Evolutionary conservation across 2,329 filamentous ascomycete genomes (phyloP).

Genomic region (Botrytis fragariae): DNA sequence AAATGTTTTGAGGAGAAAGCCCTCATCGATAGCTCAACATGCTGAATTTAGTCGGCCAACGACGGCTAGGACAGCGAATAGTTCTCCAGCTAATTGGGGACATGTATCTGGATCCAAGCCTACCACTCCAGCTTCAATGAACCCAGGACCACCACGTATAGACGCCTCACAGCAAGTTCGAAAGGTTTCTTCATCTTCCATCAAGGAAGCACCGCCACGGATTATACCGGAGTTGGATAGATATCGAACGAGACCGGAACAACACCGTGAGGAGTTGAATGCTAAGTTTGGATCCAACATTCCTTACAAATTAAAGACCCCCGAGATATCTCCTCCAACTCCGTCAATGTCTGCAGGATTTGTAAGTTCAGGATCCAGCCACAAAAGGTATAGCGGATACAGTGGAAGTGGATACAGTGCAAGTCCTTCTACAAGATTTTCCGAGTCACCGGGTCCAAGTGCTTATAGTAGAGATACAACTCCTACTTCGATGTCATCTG

Average conservation of each 20-base stretch:
- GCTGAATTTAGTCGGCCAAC: conserved; percentile 24
- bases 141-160: not conserved
- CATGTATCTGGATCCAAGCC: conserved; percentile 24
- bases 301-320: conserved; percentile 58
- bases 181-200: conserved; percentile 25
- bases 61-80: conserved; percentile 31
- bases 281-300: conserved; percentile 45
- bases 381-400: conserved; percentile 40
- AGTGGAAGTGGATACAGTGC: conserved; percentile 56
- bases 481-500: conserved; percentile 73
- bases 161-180: conserved; percentile 40
- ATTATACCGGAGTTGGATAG: conserved; percentile 57
- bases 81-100: conserved; percentile 27
- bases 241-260: conserved; percentile 51
- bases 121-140: not conserved
- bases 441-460: conserved; percentile 66
- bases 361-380: conserved; percentile 38
- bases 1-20: conserved; percentile 51
- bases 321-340: conserved; percentile 65
- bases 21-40: conserved; percentile 47
- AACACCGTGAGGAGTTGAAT: conserved; percentile 33
- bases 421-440: conserved; percentile 73
- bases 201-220: conserved; percentile 41
- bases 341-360: conserved; percentile 55
- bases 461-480: conserved; percentile 75